Base-by-base conservation (phyloP, 2,329 filamentous ascomycete species). In the Penicillium digitatum region DNA sequence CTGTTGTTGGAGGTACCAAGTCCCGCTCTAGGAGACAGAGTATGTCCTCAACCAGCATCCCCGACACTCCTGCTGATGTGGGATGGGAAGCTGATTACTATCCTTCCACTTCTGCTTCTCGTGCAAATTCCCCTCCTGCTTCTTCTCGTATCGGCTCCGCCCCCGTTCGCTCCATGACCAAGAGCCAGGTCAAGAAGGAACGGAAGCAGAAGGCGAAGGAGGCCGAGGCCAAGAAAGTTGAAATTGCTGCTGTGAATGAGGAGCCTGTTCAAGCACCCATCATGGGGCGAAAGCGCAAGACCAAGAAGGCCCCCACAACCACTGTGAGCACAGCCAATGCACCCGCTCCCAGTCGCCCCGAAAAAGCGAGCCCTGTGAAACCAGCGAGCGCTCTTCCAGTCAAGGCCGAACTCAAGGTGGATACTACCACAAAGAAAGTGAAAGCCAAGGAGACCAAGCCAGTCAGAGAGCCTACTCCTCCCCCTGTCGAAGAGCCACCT, bases 161-260 rank as follows among this genome's bases (percentile, higher is more conserved):
- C 2, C 82, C 83, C 10, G 77, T 84, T 5, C 76, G 82, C 47
- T 74, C 79, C 48, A 81, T 85, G 67, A 84, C 82, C 6, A 86
- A 86, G 69, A 84, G 77, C 52, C 83, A 86, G 62, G 74, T 77
- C 45, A 85, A 85, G 71, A 87, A 85, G 67, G 81, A 83, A 54
- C 71, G 80, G 50, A 69, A 74, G 55, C 77, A 81, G 48, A 79
- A 79, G 57, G 76, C 77, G 1, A 79, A 77, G 61, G 72, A 78
- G 38, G 71, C 70, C 1, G 76, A 78, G 54, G 68, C 69, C 12
- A 71, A 77, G 66, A 75, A 76, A 46, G 68, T 74, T 6, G 77
- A 78, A 48, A 64, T 53, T 16, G 67, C 68, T 9, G 31, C 65
- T 5, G 53, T 66, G 4, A 66, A 71, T 9, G 81, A 84, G 58